Conservation (phyloP, 306 rosid genomes). For the Carpinus viminea region DNA sequence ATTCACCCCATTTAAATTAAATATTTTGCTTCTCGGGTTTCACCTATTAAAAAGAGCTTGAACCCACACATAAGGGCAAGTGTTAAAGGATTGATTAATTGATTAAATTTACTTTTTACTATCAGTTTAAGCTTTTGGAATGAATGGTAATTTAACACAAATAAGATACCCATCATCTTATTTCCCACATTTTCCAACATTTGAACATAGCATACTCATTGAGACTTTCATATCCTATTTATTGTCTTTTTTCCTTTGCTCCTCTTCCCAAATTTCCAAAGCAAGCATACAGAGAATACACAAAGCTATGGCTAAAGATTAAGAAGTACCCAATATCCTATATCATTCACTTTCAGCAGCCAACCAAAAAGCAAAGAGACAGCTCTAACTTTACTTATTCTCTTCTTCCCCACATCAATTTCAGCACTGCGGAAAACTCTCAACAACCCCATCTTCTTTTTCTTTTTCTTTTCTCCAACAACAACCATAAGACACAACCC, state of each 20-base stretch:
- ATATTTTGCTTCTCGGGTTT: too few relatives aligned
- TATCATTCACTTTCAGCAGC: neutral
- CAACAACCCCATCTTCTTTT: neutral
- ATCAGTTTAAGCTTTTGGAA: too few relatives aligned
- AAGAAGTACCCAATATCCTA: too few relatives aligned
- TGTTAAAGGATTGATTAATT: too few relatives aligned
- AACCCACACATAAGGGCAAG: too few relatives aligned
- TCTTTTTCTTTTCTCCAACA: too few relatives aligned
- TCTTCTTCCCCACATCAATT: neutral
- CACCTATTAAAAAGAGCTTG: too few relatives aligned
- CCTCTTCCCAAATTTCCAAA: neutral
- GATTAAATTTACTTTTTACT: too few relatives aligned
- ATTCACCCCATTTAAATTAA: too few relatives aligned
- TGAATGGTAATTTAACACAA: too few relatives aligned
- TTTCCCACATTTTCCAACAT: neutral
- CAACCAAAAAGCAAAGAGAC: neutral
- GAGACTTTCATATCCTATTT: neutral
- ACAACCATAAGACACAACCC: neutral
- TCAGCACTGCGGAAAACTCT: neutral
- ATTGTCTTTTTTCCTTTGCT: neutral
- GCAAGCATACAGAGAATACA: too few relatives aligned
- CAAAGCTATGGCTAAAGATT: too few relatives aligned
- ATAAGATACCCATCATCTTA: neutral
- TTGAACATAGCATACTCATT: neutral
- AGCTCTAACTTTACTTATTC: neutral